These are phyloP conservation scores for Glycine tomentella DNA, from an alignment of 306 rosid genomes.

Conservation along the genomic window DNA sequence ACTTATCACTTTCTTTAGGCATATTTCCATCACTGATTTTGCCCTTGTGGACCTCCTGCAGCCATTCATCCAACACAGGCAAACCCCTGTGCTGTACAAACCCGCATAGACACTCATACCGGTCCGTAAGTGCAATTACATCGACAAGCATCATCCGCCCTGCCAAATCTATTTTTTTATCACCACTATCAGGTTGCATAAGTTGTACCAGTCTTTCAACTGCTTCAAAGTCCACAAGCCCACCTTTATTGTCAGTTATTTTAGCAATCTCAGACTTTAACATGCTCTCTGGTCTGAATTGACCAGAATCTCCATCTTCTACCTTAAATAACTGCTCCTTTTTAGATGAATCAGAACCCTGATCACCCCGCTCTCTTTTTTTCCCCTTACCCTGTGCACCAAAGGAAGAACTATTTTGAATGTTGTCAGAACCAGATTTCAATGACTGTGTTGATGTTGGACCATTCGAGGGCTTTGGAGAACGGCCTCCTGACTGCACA, in stretches of 20 bases:
- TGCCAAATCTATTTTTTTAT: constrained; percentile 77
- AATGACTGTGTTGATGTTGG: constrained; percentile 71
- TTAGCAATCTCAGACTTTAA: constrained; percentile 78
- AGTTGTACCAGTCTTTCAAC: constrained; percentile 85
- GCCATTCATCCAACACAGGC: constrained; percentile 89
- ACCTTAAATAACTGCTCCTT: constrained; percentile 66
- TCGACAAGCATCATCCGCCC: constrained; percentile 79
- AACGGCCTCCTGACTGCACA: constrained; percentile 93
- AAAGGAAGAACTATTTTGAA: constrained; percentile 75
- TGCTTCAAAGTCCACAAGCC: constrained; percentile 74
- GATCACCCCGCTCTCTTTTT: constrained; percentile 88
- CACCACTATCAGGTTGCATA: constrained; percentile 73
- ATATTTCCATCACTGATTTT: constrained; percentile 69
- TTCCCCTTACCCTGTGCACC: constrained; percentile 78
- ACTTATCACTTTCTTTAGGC: constrained; percentile 70
- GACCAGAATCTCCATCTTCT: constrained; percentile 85
- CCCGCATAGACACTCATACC: constrained; percentile 71
- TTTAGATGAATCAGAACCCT: constrained; percentile 73
- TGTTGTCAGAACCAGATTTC: constrained; percentile 79
- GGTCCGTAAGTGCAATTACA: constrained; percentile 79
- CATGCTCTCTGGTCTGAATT: constrained; percentile 59
- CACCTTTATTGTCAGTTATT: constrained; percentile 88
- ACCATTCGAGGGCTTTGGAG: constrained; percentile 89
- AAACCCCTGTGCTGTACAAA: constrained; percentile 82
- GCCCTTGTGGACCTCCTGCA: constrained; percentile 89